Evolutionary conservation across 2,329 filamentous ascomycete genomes (phyloP), one percentile per base, ranked within the genome.

Genomic region (Exophiala phaeomuriformis): DNA sequence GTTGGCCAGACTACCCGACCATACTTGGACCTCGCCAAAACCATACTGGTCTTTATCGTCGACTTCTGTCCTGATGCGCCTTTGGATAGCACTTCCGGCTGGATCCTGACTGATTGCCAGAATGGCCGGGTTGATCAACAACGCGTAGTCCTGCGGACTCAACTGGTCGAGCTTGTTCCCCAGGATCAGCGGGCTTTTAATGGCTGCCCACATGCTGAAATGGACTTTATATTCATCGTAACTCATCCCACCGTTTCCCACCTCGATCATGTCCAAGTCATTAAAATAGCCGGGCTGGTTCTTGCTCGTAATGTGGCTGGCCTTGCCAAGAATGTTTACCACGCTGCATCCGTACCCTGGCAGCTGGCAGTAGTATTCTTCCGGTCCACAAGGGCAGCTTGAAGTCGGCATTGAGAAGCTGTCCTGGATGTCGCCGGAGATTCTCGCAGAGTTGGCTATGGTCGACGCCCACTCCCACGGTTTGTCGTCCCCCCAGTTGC

Each of bases 401-500:
- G 57, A 61, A 43, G 73, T 71, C 1, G 70, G 71, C 5, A 72
- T 67, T 52, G 73, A 69, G 64, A 75, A 77, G 28, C 64, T 68
- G 57, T 76, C 74, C 55, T 68, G 70, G 51, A 77, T 71, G 54
- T 77, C 74, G 27, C 75, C 75, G 31, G 68, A 68, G 60, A 73
- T 75, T 8, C 75, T 66, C 60, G 72, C 74, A 10, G 68, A 72
- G 59, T 77, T 77, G 19, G 72, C 67, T 32, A 77, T 75, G 10
- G 70, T 71, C 28, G 71, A 68, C 9, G 69, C 77, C 73, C 70
- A 74, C 53, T 73, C 72, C 66, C 67, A 72, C 1, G 71, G 74
- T 40, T 60, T 58, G 45, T 78, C 75, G 51, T 75, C 69, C 9
- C 76, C 76, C 77, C 77, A 80, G 52, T 78, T 74, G 63, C 73